Percentiles rank a stretch among this genome's conserved stretches.
phyloP scores from a whole-genome alignment of 2,329 filamentous ascomycete species.

The Aotearoamyces nothofagi region DNA sequence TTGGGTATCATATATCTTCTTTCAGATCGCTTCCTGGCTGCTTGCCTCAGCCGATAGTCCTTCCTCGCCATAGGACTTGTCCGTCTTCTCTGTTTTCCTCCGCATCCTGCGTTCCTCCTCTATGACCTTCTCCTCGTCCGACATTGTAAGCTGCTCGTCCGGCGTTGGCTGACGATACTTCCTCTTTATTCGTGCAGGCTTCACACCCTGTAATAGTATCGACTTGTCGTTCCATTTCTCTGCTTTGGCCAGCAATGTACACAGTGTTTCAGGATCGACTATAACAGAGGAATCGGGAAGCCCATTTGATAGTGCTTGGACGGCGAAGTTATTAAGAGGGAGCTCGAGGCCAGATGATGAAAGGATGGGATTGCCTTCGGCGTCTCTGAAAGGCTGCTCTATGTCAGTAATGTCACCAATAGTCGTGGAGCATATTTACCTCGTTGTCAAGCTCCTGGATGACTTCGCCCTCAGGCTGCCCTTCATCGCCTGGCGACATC shows the following conservation, averaged over 20 bases:
- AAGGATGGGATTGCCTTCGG: conserved; percentile 1
- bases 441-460: conserved; percentile 7
- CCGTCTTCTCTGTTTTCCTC: conserved; percentile 8
- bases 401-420: conserved; percentile 3
- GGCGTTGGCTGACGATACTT: conserved; percentile 8
- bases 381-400: conserved; percentile 1
- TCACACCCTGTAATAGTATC: conserved; percentile 6
- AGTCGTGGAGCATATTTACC: conserved; percentile 5
- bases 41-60: conserved; percentile 1
- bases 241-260: conserved; percentile 1
- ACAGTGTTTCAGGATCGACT: conserved; percentile 1
- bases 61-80: conserved; percentile 6
- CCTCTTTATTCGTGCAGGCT: conserved; percentile 8
- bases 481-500: conserved; percentile 4
- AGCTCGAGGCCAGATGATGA: not conserved
- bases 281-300: not conserved
- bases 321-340: not conserved
- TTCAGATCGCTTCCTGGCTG: conserved; percentile 1
- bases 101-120: conserved; percentile 7
- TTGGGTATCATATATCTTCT: not conserved
- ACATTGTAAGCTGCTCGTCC: conserved; percentile 8
- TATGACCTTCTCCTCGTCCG: conserved; percentile 9
- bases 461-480: conserved; percentile 7
- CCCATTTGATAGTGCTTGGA: not conserved
- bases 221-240: conserved; percentile 4